Evolutionary conservation across 495 filamentous ascomycete species (phyloP).

Genomic region (Penicillium daleae): DNA sequence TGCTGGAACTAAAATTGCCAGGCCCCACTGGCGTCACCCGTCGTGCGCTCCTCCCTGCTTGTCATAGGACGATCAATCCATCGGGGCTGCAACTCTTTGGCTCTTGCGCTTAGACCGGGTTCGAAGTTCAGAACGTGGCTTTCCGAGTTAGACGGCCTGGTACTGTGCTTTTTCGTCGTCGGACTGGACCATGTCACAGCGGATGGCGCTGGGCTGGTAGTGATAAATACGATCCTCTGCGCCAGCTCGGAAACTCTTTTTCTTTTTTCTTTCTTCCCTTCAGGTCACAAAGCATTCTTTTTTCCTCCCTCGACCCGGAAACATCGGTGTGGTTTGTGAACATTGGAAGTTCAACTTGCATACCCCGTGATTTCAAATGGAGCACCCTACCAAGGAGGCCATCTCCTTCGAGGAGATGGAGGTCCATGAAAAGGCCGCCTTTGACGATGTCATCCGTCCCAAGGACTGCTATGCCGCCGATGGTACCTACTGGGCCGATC

Average conservation of each 20-base stretch:
- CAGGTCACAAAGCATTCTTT: not conserved
- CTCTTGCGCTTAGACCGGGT: slow-evolving; percentile 9
- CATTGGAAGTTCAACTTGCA: slow-evolving; percentile 2
- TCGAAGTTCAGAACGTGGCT: slow-evolving; percentile 1
- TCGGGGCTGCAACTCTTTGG: not conserved
- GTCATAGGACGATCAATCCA: slow-evolving; percentile 11
- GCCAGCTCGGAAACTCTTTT: not conserved
- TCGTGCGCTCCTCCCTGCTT: slow-evolving; percentile 20
- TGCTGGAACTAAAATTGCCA: slow-evolving; percentile 15
- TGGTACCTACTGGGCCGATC: slow-evolving; percentile 86
- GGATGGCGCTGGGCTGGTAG: not conserved
- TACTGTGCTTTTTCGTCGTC: not conserved
- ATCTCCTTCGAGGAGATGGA: slow-evolving; percentile 56
- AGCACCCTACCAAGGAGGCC: slow-evolving; percentile 31
- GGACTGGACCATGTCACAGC: not conserved
- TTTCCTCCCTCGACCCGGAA: not conserved
- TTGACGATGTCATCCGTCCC: slow-evolving; percentile 72
- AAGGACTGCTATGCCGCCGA: slow-evolving; percentile 77
- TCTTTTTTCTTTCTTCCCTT: not conserved
- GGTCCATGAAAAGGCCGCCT: slow-evolving; percentile 68
- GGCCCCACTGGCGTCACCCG: slow-evolving; percentile 12
- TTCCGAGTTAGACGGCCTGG: not conserved
- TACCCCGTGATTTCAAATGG: slow-evolving; percentile 15
- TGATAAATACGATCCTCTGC: slow-evolving; percentile 8
- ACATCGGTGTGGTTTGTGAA: slow-evolving; percentile 2